A percentile compares a stretch with the other conserved stretches of the same genome.
phyloP scores from a whole-genome alignment of 2,329 filamentous ascomycete genomes.

The Fusarium denticulatum region DNA sequence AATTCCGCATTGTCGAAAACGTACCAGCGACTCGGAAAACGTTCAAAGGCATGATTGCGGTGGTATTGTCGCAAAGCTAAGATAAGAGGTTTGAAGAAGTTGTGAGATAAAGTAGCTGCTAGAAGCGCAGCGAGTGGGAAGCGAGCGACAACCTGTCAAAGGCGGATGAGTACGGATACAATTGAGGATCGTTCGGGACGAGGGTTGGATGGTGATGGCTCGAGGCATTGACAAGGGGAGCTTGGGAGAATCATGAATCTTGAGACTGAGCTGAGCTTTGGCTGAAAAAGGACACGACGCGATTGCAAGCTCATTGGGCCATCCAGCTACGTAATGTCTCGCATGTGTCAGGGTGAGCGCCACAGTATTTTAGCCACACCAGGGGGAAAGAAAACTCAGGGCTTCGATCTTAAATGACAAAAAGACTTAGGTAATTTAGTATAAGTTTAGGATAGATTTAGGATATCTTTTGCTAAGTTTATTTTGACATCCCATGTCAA shows the following conservation, averaged over 20 bases:
- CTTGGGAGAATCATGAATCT: slow-evolving; percentile 39
- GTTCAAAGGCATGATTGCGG: slow-evolving; percentile 61
- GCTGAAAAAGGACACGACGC: slow-evolving; percentile 47
- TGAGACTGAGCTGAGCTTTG: slow-evolving; percentile 30
- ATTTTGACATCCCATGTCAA: background rate
- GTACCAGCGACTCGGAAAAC: slow-evolving; percentile 67
- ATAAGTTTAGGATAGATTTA: background rate
- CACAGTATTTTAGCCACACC: slow-evolving; percentile 4
- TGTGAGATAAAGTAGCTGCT: slow-evolving; percentile 25
- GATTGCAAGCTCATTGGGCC: slow-evolving; percentile 45
- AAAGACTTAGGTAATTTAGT: background rate
- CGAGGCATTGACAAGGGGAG: slow-evolving; percentile 37
- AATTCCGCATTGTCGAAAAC: slow-evolving; percentile 34
- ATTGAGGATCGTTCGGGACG: slow-evolving; percentile 29
- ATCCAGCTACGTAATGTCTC: slow-evolving; percentile 35
- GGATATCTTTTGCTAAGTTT: background rate
- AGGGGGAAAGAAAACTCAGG: background rate
- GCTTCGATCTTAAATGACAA: background rate
- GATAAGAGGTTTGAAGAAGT: slow-evolving; percentile 8
- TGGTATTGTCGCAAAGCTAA: slow-evolving; percentile 25
- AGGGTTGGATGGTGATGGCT: slow-evolving; percentile 24
- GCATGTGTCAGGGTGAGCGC: slow-evolving; percentile 16
- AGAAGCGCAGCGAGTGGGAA: slow-evolving; percentile 29
- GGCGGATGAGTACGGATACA: slow-evolving; percentile 8
- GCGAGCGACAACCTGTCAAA: slow-evolving; percentile 30